Conservation (phyloP, 768 basidiomycete genomes). For the Gautieria morchelliformis region DNA sequence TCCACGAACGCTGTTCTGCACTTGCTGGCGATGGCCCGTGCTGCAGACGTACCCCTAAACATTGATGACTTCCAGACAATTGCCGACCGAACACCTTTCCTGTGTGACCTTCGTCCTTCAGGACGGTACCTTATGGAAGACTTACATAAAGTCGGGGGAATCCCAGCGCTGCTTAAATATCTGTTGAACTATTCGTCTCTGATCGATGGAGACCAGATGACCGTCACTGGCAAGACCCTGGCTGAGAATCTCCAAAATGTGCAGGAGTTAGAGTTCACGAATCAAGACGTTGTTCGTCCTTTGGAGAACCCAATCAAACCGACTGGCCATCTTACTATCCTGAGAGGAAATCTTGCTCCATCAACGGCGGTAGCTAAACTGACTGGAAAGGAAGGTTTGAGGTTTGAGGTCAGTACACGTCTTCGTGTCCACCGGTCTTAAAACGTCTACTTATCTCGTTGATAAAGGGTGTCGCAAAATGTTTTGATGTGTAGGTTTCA, state of each 20-base stretch:
- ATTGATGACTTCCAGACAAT: conserved; percentile 85
- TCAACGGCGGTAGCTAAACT: conserved; percentile 85
- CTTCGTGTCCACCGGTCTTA: background rate
- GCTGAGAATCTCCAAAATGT: conserved; percentile 81
- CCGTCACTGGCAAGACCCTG: conserved; percentile 86
- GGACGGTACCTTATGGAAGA: conserved; percentile 89
- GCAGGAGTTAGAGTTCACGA: conserved; percentile 55
- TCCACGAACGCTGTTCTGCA: conserved; percentile 87
- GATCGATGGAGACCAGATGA: conserved; percentile 75
- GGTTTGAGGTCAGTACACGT: conserved; percentile 53
- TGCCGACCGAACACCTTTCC: conserved; percentile 70
- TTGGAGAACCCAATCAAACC: conserved; percentile 75
- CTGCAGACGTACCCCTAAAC: conserved; percentile 60
- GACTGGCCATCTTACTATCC: conserved; percentile 79
- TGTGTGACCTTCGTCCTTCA: conserved; percentile 80
- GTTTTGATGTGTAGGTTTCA: conserved; percentile 54
- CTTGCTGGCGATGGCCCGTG: conserved; percentile 75
- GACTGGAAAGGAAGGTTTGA: conserved; percentile 84
- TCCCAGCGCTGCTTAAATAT: conserved; percentile 79
- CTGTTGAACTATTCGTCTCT: conserved; percentile 67
- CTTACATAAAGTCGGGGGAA: conserved; percentile 75
- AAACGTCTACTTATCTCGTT: background rate
- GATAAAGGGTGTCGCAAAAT: conserved; percentile 58
- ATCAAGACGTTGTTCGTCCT: conserved; percentile 67
- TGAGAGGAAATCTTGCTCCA: conserved; percentile 84